Conservation (phyloP, 306 rosid species). For the Aeschynomene evenia region DNA sequence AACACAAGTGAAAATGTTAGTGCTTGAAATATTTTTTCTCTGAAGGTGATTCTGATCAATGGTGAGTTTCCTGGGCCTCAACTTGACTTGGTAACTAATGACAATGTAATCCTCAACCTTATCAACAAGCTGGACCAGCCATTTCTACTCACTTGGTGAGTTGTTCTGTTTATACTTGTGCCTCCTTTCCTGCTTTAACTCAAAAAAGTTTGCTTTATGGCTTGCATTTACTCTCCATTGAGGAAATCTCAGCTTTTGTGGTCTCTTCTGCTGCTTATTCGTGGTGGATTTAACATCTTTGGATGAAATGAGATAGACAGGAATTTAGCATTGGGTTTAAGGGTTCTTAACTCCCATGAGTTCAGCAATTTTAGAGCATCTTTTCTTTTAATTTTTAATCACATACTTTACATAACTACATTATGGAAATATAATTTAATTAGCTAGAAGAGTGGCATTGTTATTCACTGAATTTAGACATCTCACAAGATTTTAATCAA, state of each 20-base stretch:
- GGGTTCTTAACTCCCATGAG: background rate
- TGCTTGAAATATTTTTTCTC: slow-evolving; percentile 28
- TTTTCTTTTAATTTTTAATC: background rate
- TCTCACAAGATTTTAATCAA: background rate
- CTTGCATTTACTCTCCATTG: background rate
- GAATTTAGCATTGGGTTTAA: slow-evolving; percentile 3
- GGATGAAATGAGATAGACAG: background rate
- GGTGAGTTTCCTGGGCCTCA: slow-evolving; percentile 93
- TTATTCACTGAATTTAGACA: background rate
- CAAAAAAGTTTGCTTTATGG: background rate
- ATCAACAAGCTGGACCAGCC: slow-evolving; percentile 89
- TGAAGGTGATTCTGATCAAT: slow-evolving; percentile 80
- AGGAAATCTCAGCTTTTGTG: background rate
- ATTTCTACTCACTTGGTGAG: slow-evolving; percentile 88
- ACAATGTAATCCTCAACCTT: slow-evolving; percentile 82
- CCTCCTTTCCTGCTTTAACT: background rate
- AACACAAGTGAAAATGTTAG: too few species aligned
- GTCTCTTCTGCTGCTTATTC: background rate
- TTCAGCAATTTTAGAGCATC: background rate
- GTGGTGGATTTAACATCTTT: background rate
- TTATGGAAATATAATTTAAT: too few species aligned
- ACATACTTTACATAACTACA: background rate
- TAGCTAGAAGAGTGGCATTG: background rate
- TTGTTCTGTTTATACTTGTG: background rate
- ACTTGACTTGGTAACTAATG: slow-evolving; percentile 84